Evolutionary conservation across 2,329 filamentous ascomycete genomes (phyloP), one percentile per base, ranked within the genome.

Genomic region (Eurotiales sp.): DNA sequence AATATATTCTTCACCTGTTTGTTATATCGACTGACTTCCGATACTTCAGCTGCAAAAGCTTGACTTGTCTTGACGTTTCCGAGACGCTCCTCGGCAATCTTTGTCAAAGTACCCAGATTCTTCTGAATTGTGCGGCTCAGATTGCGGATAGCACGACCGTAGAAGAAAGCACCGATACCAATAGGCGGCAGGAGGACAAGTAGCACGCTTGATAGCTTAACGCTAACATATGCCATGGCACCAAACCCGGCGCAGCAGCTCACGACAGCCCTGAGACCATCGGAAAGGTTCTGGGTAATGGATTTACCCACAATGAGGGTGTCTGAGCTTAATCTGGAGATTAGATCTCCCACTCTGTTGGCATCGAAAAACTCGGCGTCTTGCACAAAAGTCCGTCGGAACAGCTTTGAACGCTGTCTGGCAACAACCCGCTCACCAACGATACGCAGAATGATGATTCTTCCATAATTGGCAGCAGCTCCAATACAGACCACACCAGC

Each of bases 341-440:
- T 96, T 60, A 99, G 76, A 67, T 99, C 93, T 67, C 93, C 93
- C 22, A 96, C 91, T 22, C 93, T 83, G 72, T 99, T 99, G 34
- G 93, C 93, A 67, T 99, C 93, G 65, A 99, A 99, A 74, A 99
- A 99, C 64, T 97, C 93, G 53, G 93, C 93, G 69, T 99, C 93
- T 69, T 99, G 93, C n/a, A 93, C 81, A 61, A 95, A 95, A 0
- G 93, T 99, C 57, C 87, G 84, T 58, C 90, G 84, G 74, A 95
- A 99, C 3, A 99, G 82, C 65, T 90, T 87, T 14, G 91, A 92
- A 55, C 93, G 84, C 50, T 99, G 78, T 59, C 92, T 83, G 10
- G 92, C 86, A 49, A 99, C 93, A 53, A 99, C 93, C 37, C 93
- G 82, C 71, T 99, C 93, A 56, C 93, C 95, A 7, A 99, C 89